Evolutionary conservation across 805 yeast genomes (phyloP).

Genomic region (Starmerella bombicola): DNA sequence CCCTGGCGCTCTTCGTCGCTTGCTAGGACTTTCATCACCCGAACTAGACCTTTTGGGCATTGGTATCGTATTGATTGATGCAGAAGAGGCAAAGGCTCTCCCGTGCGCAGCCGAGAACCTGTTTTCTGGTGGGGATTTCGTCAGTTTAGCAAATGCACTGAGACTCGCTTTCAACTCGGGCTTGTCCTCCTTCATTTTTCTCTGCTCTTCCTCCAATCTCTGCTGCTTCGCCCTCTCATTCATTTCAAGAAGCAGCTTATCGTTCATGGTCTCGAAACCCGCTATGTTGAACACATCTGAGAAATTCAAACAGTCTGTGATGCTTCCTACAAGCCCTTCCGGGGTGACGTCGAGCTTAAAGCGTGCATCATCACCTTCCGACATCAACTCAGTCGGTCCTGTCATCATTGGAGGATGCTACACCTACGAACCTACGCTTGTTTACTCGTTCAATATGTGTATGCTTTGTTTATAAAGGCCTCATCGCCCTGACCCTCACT

Average conservation of each 20-base stretch:
- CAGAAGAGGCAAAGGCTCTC: slow-evolving; percentile 23
- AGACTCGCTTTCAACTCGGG: background rate
- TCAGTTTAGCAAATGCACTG: slow-evolving; percentile 3
- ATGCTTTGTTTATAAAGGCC: too few relatives aligned
- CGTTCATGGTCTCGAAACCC: slow-evolving; percentile 28
- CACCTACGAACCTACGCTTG: too few relatives aligned
- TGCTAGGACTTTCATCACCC: slow-evolving; percentile 13
- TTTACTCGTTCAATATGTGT: too few relatives aligned
- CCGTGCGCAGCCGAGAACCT: slow-evolving; percentile 23
- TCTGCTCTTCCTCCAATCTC: background rate
- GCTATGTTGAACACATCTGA: slow-evolving; percentile 18
- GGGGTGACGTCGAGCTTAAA: background rate
- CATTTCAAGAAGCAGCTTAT: slow-evolving; percentile 28
- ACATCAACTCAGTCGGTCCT: too few relatives aligned
- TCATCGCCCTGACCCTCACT: too few relatives aligned
- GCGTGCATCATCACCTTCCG: too few relatives aligned
- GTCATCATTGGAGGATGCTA: too few relatives aligned
- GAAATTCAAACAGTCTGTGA: slow-evolving; percentile 12
- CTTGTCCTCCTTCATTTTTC: background rate
- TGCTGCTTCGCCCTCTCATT: slow-evolving; percentile 25
- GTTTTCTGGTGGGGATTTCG: slow-evolving; percentile 14
- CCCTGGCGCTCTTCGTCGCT: slow-evolving; percentile 12
- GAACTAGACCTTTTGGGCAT: slow-evolving; percentile 6
- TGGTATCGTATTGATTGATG: slow-evolving; percentile 15
- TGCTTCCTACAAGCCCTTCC: background rate